Conservation (phyloP, 208 protist species). For the Acanthamoeba sp. region DNA sequence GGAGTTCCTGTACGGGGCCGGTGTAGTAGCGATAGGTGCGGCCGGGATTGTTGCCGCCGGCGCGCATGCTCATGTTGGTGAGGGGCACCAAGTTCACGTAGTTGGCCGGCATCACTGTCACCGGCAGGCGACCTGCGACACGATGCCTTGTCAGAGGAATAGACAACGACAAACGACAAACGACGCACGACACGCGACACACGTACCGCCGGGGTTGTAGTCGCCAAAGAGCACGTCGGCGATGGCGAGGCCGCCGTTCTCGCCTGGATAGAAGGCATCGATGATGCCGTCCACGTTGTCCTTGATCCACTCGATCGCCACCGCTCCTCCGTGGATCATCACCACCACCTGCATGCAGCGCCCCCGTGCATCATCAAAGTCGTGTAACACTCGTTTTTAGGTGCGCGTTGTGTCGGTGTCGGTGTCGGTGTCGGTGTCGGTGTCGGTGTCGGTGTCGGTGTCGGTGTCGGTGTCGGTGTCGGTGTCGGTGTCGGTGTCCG, state of each 20-base stretch:
- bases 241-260: conserved; percentile 75
- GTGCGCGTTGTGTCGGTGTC: background rate
- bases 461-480: too few relatives aligned
- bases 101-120: conserved; percentile 55
- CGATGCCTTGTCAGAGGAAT: background rate
- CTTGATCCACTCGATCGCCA: conserved; percentile 19
- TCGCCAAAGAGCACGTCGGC: conserved; percentile 79
- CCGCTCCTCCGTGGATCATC: conserved; percentile 74
- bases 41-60: conserved; percentile 50
- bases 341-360: conserved; percentile 74
- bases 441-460: too few relatives aligned
- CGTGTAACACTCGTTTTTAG: background rate
- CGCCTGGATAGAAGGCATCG: conserved; percentile 77
- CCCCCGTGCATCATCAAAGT: too few relatives aligned
- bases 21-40: conserved; percentile 81
- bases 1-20: conserved; percentile 15
- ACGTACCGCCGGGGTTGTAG: conserved; percentile 58
- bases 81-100: conserved; percentile 72
- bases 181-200: background rate
- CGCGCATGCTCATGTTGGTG: conserved; percentile 75
- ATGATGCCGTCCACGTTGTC: conserved; percentile 54
- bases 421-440: background rate
- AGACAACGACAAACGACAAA: too few relatives aligned
- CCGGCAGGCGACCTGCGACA: conserved; percentile 60
- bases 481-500: too few relatives aligned